Percentiles rank a stretch among this genome's conserved stretches.
Evolutionary conservation across 2,329 filamentous ascomycete species (phyloP).

Genomic region (Zasmidium angulare): DNA sequence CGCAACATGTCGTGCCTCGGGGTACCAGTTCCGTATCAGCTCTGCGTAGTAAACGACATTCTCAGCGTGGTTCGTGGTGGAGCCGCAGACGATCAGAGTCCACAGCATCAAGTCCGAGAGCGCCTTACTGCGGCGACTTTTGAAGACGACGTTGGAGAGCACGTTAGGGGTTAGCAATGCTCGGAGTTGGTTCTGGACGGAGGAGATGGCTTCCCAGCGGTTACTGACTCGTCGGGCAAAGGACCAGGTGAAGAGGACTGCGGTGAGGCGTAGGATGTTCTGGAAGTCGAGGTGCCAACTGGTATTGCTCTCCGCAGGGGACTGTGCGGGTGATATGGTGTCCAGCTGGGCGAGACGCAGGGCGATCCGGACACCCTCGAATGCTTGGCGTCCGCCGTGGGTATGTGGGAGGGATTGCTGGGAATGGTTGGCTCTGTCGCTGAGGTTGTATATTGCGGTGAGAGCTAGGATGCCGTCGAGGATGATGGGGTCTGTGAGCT

Average conservation of each 20-base stretch:
- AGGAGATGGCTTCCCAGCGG: constrained; percentile 10
- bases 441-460: constrained; percentile 17
- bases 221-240: constrained; percentile 16
- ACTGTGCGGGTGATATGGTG: not conserved
- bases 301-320: not conserved
- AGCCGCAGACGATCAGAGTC: constrained; percentile 17
- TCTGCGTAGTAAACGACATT: constrained; percentile 12
- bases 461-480: constrained; percentile 17
- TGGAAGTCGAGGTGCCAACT: constrained; percentile 13
- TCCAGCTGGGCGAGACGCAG: constrained; percentile 14
- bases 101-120: constrained; percentile 15
- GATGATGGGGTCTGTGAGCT: constrained; percentile 3
- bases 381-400: constrained; percentile 13
- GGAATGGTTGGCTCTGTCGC: not conserved
- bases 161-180: constrained; percentile 7
- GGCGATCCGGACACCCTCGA: constrained; percentile 14
- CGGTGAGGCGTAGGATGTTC: constrained; percentile 14
- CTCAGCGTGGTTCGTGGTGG: constrained; percentile 1
- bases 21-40: constrained; percentile 7
- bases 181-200: constrained; percentile 11
- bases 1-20: not conserved
- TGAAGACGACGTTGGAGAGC: constrained; percentile 3
- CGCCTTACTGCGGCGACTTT: not conserved
- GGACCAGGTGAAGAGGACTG: constrained; percentile 17
- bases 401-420: constrained; percentile 14